Base-by-base conservation (phyloP, 2,329 filamentous ascomycete genomes). In the Pseudogymnoascus sp. region DNA sequence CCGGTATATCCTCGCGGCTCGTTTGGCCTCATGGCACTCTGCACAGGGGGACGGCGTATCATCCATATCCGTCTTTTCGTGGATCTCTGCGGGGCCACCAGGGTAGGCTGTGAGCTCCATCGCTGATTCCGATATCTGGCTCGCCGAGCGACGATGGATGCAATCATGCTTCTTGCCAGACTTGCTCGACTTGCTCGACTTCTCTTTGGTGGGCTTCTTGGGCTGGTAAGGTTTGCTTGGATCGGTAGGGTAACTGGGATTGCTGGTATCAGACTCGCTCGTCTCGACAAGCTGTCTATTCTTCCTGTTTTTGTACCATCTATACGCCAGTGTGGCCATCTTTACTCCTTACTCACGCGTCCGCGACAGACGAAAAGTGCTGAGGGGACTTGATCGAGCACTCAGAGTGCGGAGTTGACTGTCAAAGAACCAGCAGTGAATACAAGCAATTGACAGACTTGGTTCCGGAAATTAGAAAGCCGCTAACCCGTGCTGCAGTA, bases 1-100 rank as follows among this genome's bases (percentile, higher is more conserved):
- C 61, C 86, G 78, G 69, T 87, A 79, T 50, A 73, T 74, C n/a
- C 72, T 71, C 31, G 70, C 68, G 13, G 70, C 64, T 37, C 69
- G 72, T 60, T 74, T 75, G 56, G 78, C 71, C 53, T 73, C 64
- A 60, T 70, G 14, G 44, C 44, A 50, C 24, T 50, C 44, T 3
- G 6, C 44, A 29, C 44, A 50, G 6, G 24, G 70, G 64, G 74
- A 75, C 53, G 65, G n/a, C n/a, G 3, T 40, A 29, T n/a, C 65
- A 50, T 62, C 63, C 37, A 35, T 19, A 6, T 59, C 19, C 50
- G 26, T 35, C 53, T 50, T 50, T 50, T 50, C 44, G 24, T 29
- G 24, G 44, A 50, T 29, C 2, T 29, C 44, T 50, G 11, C 4
- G 2, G 44, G 24, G 19, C 7, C 44, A 7, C 6, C 44, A 14